A percentile compares a stretch with the other conserved stretches of the same genome.
Evolutionary conservation across 2,329 filamentous ascomycete species (phyloP).

Genomic region (Hypomyces rosellus): DNA sequence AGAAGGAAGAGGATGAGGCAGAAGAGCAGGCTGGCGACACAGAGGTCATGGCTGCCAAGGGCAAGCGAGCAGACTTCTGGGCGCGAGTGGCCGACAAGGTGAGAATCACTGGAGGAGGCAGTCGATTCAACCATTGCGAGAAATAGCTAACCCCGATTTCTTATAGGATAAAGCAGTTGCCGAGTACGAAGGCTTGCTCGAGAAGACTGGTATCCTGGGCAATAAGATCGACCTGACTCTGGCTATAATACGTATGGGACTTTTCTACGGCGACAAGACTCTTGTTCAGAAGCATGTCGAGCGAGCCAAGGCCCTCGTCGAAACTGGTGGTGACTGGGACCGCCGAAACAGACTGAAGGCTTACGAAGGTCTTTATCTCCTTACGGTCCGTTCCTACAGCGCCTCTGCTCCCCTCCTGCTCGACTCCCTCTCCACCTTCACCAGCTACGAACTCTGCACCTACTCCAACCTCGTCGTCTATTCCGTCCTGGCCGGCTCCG

Average conservation of each 20-base stretch:
- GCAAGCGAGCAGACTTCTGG: conserved; percentile 95
- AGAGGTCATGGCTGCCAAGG: conserved; percentile 84
- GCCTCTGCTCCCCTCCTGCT: conserved; percentile 86
- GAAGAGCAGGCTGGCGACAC: conserved; percentile 94
- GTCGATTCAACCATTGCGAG: neutral
- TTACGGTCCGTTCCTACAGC: conserved; percentile 87
- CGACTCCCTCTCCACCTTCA: conserved; percentile 96
- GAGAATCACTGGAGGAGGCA: conserved; percentile 16
- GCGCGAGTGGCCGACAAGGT: conserved; percentile 96
- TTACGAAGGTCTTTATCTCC: conserved; percentile 89
- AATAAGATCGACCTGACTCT: conserved; percentile 97
- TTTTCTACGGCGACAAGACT: conserved; percentile 92
- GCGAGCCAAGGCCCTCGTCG: conserved; percentile 81
- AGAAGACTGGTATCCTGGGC: conserved; percentile 94
- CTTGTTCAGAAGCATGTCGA: conserved; percentile 93
- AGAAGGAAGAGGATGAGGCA: conserved; percentile 89
- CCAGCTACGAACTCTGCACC: conserved; percentile 95
- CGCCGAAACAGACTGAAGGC: conserved; percentile 97
- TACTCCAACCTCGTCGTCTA: conserved; percentile 95
- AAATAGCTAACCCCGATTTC: neutral
- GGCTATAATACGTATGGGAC: conserved; percentile 87
- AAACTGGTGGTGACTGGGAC: conserved; percentile 97
- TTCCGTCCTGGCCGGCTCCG: conserved; percentile 87
- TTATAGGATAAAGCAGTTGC: conserved; percentile 84
- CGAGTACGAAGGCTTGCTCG: conserved; percentile 86